A percentile compares a stretch with the other conserved stretches of the same genome.
Conservation (phyloP, 208 protist genomes). For the Endotrypanum monterogeii region DNA sequence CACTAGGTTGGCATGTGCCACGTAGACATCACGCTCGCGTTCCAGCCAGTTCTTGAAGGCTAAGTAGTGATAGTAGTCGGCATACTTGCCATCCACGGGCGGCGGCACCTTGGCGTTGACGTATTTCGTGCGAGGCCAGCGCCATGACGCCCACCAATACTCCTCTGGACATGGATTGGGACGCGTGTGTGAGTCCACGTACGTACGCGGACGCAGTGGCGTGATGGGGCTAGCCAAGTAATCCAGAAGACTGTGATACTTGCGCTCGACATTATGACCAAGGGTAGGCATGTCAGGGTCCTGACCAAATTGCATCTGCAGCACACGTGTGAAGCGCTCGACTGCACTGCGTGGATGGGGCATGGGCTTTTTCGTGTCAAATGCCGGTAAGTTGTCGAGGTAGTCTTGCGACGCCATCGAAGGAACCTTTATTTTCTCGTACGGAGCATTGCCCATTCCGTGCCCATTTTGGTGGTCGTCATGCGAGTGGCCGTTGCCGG, state of each 20-base stretch:
- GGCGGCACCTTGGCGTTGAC: slow-evolving; percentile 87
- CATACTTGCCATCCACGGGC: slow-evolving; percentile 79
- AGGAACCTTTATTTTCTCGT: slow-evolving; percentile 42
- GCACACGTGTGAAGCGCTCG: slow-evolving; percentile 54
- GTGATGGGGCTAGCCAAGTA: slow-evolving; percentile 59
- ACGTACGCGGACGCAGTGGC: slow-evolving; percentile 64
- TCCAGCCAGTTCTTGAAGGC: slow-evolving; percentile 84
- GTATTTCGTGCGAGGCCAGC: slow-evolving; percentile 79
- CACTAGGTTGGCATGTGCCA: slow-evolving; percentile 75
- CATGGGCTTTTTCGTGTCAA: slow-evolving; percentile 47
- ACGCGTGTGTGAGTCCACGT: slow-evolving; percentile 71
- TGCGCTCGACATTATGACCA: slow-evolving; percentile 44
- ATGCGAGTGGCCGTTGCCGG: slow-evolving; percentile 15
- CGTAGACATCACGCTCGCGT: slow-evolving; percentile 80
- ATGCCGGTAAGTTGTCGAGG: slow-evolving; percentile 63
- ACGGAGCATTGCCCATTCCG: slow-evolving; percentile 10
- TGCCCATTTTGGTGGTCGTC: slow-evolving; percentile 17
- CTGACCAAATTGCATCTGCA: slow-evolving; percentile 66
- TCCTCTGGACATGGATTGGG: slow-evolving; percentile 86
- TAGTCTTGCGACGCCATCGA: slow-evolving; percentile 70
- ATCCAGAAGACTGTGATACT: slow-evolving; percentile 58
- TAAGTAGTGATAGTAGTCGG: slow-evolving; percentile 87
- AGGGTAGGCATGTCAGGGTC: slow-evolving; percentile 71
- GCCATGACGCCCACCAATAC: slow-evolving; percentile 82
- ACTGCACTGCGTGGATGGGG: slow-evolving; percentile 47